Conservation (phyloP, 306 rosid genomes). For the Oemleria cerasiformis region DNA sequence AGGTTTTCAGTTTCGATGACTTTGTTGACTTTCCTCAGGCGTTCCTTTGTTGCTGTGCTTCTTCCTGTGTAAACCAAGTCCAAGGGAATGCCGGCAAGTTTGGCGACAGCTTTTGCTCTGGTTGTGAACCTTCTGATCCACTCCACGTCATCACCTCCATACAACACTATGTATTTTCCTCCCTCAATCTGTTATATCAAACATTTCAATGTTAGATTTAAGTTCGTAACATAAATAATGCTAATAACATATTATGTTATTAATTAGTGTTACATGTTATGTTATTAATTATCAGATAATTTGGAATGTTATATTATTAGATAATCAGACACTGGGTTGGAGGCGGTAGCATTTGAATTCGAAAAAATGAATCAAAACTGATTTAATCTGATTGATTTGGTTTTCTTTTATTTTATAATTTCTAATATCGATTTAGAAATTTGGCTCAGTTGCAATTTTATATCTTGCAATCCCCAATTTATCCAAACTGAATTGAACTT, state of each 20-base stretch:
- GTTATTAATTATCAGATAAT: not conserved
- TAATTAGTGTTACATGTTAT: not conserved
- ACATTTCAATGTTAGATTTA: not conserved
- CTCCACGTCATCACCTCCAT: slow-evolving; percentile 69
- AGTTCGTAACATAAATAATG: not conserved
- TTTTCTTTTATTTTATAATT: too few species aligned
- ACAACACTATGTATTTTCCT: slow-evolving; percentile 56
- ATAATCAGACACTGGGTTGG: not conserved
- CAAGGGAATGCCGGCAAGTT: slow-evolving; percentile 30
- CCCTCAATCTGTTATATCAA: slow-evolving; percentile 39
- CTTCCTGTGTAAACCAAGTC: slow-evolving; percentile 72
- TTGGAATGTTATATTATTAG: not conserved
- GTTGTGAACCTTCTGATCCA: slow-evolving; percentile 71
- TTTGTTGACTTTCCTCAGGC: slow-evolving; percentile 37
- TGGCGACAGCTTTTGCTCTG: slow-evolving; percentile 41
- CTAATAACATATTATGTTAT: too few species aligned
- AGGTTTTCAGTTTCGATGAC: slow-evolving; percentile 32
- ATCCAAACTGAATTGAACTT: too few species aligned
- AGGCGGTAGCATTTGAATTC: too few species aligned
- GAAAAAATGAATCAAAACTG: too few species aligned
- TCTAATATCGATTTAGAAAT: too few species aligned
- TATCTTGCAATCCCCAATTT: too few species aligned
- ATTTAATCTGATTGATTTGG: too few species aligned
- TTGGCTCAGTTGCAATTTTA: too few species aligned
- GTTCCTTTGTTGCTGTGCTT: slow-evolving; percentile 49